Percentiles rank a stretch among this genome's conserved stretches.
Conservation (phyloP, 441 rosid species). For the Kokia cookei region DNA sequence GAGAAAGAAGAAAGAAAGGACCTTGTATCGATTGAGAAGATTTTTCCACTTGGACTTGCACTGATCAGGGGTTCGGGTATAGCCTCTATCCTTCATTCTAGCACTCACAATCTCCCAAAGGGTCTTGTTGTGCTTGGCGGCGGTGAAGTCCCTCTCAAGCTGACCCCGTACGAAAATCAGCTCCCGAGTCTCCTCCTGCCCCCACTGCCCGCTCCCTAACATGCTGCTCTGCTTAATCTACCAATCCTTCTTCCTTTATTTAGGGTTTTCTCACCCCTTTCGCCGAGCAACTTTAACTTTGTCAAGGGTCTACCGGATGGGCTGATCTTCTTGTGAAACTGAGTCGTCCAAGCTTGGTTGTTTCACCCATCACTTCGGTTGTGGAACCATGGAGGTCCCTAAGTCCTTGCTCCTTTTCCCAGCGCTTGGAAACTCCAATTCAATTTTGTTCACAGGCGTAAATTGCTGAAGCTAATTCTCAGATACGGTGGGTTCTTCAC, state of each 20-base stretch:
- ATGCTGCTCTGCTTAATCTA: not conserved
- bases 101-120: conserved; percentile 47
- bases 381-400: not conserved
- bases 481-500: not conserved
- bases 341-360: not conserved
- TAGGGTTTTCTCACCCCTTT: not conserved
- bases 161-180: conserved; percentile 36
- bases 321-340: not conserved
- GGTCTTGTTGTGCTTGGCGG: conserved; percentile 41
- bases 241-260: not conserved
- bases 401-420: not conserved
- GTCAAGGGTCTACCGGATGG: no score
- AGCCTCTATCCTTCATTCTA: conserved; percentile 45
- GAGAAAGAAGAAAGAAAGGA: not conserved
- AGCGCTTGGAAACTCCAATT: not conserved
- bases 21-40: conserved; percentile 59
- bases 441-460: not conserved
- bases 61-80: conserved; percentile 43
- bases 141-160: conserved; percentile 43
- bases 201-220: conserved; percentile 34
- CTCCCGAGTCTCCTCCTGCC: conserved; percentile 45
- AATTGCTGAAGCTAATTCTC: no score
- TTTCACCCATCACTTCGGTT: not conserved
- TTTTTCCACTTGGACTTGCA: conserved; percentile 68
- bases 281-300: not conserved